Conservation (phyloP, 345 rosid genomes). For the Carallia pectinifolia region DNA sequence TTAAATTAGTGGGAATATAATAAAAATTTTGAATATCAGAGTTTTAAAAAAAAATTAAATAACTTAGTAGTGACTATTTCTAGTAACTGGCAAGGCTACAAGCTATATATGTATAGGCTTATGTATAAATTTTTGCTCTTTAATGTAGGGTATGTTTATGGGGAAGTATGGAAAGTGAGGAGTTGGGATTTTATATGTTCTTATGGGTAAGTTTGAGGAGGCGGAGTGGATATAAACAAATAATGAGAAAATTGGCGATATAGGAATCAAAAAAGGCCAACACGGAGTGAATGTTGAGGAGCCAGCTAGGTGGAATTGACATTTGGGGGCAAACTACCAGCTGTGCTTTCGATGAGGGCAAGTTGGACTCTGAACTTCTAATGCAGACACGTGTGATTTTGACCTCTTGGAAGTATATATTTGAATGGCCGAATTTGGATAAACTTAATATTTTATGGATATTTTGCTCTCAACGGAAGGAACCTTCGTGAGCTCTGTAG, state of each 20-base stretch:
- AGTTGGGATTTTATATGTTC: neutral
- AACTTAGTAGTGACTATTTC: neutral
- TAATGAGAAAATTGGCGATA: neutral
- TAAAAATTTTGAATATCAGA: no score
- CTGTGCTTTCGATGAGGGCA: neutral
- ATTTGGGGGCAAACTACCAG: neutral
- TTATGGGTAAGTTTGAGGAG: neutral
- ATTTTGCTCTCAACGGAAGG: no score
- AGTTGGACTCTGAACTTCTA: neutral
- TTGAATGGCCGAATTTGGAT: no score
- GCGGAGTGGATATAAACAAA: no score
- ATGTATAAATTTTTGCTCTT: no score
- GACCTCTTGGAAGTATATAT: neutral
- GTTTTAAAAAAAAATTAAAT: no score
- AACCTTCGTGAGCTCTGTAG: no score
- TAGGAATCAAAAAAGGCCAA: neutral
- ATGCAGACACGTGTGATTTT: conserved; percentile 13
- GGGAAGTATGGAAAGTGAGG: neutral
- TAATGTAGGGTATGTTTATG: neutral
- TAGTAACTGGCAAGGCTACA: neutral
- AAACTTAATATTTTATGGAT: no score
- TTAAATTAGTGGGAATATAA: no score
- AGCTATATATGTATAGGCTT: no score
- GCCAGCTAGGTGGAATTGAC: conserved; percentile 17
- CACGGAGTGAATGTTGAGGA: conserved; percentile 32